Base-by-base conservation (phyloP, 441 rosid species). In the Cnidoscolus chayamansa region DNA sequence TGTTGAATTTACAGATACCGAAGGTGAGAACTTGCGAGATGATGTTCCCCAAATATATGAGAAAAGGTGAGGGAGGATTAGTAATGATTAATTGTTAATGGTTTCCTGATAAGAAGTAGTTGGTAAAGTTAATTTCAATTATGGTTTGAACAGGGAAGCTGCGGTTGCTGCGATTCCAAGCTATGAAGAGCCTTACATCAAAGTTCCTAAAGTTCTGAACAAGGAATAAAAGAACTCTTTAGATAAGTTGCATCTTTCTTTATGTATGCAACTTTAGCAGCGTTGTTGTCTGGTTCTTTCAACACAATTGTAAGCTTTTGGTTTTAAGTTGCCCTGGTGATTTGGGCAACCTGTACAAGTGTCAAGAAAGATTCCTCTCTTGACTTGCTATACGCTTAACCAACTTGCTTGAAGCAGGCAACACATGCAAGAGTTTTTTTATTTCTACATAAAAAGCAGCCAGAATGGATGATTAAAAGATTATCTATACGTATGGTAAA, bases 131-230 rank as follows among this genome's bases (percentile, higher is more conserved):
- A 40, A 40, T 40, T 40, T 40, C 45, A 3, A 5, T 19, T 61
- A 43, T 31, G 45, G 11, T 35, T 32, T 62, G 8, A 50, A 74
- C 81, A 93, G 96, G 82, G 89, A 86, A 45, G 79, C 86, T 19
- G 78, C 87, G 58, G 84, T 86, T 80, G 86, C 84, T 20, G 79
- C 85, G 60, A 63, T 88, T 74, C 98, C 98, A 60, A 86, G 88
- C 79, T 91, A 84, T 49, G 89, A 87, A 73, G 91, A 89, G 53
- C 82, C 90, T 12, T 85, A 84, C 66, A 77, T 88, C 79, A 85
- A 81, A 76, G 90, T 88, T 51, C 90, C 93, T 17, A 89, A 87
- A 82, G 90, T 93, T 67, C 78, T 93, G 71, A 93, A 85, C 86
- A 89, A 89, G 78, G 92, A 89, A 73, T 89, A 72, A 79, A 49